Evolutionary conservation across 257 asterid species (phyloP).

Genomic region (Capsicum pubescens): DNA sequence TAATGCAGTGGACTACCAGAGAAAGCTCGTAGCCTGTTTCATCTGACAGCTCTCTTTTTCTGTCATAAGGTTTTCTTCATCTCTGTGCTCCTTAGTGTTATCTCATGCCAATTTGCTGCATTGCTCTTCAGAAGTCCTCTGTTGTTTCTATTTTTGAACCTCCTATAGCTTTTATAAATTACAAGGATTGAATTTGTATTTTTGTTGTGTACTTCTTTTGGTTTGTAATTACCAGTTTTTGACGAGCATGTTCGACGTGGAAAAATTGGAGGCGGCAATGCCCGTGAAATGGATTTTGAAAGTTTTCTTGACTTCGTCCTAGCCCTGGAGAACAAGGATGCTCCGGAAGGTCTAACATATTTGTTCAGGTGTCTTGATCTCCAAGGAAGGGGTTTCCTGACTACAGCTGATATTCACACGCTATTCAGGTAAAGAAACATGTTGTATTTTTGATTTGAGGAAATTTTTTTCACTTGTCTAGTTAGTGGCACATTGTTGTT

Average conservation of each 20-base stretch:
- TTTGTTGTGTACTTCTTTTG: constrained; percentile 17
- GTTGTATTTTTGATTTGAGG: background rate
- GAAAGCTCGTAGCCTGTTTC: constrained; percentile 14
- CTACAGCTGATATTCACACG: constrained; percentile 94
- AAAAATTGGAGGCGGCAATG: constrained; percentile 80
- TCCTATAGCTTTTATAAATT: constrained; percentile 24
- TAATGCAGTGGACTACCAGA: background rate
- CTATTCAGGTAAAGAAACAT: constrained; percentile 73
- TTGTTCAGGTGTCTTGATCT: constrained; percentile 94
- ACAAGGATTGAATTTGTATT: background rate
- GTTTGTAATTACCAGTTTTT: constrained; percentile 55
- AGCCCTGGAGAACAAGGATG: constrained; percentile 95
- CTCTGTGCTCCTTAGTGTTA: constrained; percentile 1
- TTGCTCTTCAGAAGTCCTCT: constrained; percentile 20
- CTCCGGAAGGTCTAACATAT: constrained; percentile 91
- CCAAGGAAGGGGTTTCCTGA: constrained; percentile 86
- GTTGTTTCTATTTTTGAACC: constrained; percentile 3
- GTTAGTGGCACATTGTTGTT: constrained; percentile 3
- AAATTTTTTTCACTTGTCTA: constrained; percentile 14
- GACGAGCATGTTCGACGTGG: constrained; percentile 99
- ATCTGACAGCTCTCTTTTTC: background rate
- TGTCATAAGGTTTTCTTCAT: background rate
- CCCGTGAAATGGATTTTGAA: constrained; percentile 97
- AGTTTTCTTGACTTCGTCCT: constrained; percentile 94
- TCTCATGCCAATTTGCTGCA: constrained; percentile 20